Evolutionary conservation across 768 basidiomycete species (phyloP), one percentile per base, ranked within the genome.

Genomic region (Boletus subparvulus): DNA sequence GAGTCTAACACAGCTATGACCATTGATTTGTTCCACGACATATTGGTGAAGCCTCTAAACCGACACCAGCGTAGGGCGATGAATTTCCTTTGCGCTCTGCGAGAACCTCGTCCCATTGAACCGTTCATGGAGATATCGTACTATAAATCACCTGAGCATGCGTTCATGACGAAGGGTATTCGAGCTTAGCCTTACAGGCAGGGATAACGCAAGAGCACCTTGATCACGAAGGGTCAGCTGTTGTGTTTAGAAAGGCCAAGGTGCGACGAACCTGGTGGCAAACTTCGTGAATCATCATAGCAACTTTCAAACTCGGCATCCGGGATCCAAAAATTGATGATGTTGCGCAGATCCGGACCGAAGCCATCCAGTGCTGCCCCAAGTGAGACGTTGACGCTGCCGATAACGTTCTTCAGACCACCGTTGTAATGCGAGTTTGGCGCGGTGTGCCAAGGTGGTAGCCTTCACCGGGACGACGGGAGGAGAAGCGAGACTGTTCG

Each of bases 261-360:
- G 28, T 1, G 28, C 11, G 58, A 70, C 78, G 68, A 67, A 80
- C 83, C 73, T 90, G 90, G 61, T 94, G 92, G 65, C 91, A 94
- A 69, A 92, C 93, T 62, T 89, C 87, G 68, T 92, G n/a, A n/a
- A n/a, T n/a, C n/a, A n/a, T n/a, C 90, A 61, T 94, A 94, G 66
- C 83, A 87, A 47, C 83, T 83, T 30, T 30, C 28, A 30, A 30
- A 30, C 28, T 30, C 28, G 28, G 28, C 28, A 8, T 30, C 28
- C 6, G 28, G 28, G 28, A 30, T 8, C 28, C 28, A 30, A 30
- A 30, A 21, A 21, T 21, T 21, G 21, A 21, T 21, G 21, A 21
- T 21, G 21, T 21, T 21, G 21, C 21, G 21, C 21, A 21, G 21
- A 21, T 21, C 21, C 21, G 21, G 21, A 21, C 21, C 21, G 21